Percentiles rank a stretch among this genome's conserved stretches.
Evolutionary conservation across 768 basidiomycete genomes (phyloP).

Genomic region (Hortiboletus campestris): DNA sequence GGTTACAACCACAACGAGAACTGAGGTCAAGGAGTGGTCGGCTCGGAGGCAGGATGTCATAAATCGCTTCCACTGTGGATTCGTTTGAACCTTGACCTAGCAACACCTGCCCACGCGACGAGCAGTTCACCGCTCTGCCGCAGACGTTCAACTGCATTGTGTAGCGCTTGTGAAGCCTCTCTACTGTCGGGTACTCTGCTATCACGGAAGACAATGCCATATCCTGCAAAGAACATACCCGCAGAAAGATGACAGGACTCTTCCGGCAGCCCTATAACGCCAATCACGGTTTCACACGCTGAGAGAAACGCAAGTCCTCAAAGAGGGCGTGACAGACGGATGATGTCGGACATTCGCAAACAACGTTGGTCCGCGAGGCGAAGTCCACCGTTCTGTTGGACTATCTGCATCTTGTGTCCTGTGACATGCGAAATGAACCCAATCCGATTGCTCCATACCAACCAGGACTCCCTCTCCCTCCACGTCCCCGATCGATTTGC

Average conservation of each 20-base stretch:
- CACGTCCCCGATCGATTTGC: background rate
- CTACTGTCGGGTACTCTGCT: background rate
- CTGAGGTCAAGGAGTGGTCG: too few species aligned
- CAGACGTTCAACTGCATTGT: background rate
- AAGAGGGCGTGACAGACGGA: slow-evolving; percentile 1
- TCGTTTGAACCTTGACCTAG: too few species aligned
- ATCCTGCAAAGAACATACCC: slow-evolving; percentile 35
- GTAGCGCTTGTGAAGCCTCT: background rate
- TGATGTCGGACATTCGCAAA: background rate
- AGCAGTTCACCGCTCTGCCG: background rate
- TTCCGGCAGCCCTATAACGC: slow-evolving; percentile 31
- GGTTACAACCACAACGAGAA: too few species aligned
- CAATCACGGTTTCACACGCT: slow-evolving; percentile 43
- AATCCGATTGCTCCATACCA: background rate
- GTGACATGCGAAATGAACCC: slow-evolving; percentile 34
- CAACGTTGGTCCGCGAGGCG: slow-evolving; percentile 1
- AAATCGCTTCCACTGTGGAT: too few species aligned
- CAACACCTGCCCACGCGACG: background rate
- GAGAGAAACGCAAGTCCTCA: slow-evolving; percentile 41
- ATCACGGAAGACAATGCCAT: slow-evolving; percentile 21
- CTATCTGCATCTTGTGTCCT: slow-evolving; percentile 17
- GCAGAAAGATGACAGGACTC: slow-evolving; percentile 40
- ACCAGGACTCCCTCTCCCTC: background rate
- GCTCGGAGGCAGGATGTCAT: too few species aligned
- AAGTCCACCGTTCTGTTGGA: slow-evolving; percentile 21